These are phyloP conservation scores for Ajuga chamaepitys DNA, from an alignment of 257 asterid species.

Conservation along the genomic window DNA sequence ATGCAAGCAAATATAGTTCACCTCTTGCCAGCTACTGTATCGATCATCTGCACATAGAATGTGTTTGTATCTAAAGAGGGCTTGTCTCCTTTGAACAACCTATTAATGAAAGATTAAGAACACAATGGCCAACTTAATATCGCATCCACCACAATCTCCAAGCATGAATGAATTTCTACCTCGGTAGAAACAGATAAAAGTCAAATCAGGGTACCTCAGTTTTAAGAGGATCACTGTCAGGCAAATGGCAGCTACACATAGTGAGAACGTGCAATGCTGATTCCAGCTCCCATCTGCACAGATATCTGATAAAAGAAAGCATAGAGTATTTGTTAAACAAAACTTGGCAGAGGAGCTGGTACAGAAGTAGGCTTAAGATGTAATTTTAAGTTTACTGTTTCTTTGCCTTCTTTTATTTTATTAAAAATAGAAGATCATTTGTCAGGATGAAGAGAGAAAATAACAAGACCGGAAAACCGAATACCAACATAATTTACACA, in stretches of 20 bases:
- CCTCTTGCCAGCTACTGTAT: conserved; percentile 96
- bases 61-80: conserved; percentile 77
- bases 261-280: conserved; percentile 94
- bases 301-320: conserved; percentile 44
- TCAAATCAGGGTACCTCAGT: conserved; percentile 48
- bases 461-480: neutral
- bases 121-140: conserved; percentile 7
- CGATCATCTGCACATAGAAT: conserved; percentile 90
- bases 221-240: conserved; percentile 57
- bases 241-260: conserved; percentile 91
- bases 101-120: conserved; percentile 19
- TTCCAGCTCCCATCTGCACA: conserved; percentile 84
- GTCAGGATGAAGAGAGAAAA: neutral
- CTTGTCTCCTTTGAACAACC: conserved; percentile 83
- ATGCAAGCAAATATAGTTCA: conserved; percentile 22
- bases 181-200: conserved; percentile 4
- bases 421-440: neutral
- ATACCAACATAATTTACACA: neutral
- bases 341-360: neutral
- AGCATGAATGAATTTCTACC: neutral
- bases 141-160: conserved; percentile 13
- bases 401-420: too few relatives aligned
- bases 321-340: conserved; percentile 2
- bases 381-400: too few relatives aligned
- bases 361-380: neutral